These are phyloP conservation scores for Pisolithus albus DNA, from an alignment of 768 basidiomycete genomes.

Conservation along the genomic window DNA sequence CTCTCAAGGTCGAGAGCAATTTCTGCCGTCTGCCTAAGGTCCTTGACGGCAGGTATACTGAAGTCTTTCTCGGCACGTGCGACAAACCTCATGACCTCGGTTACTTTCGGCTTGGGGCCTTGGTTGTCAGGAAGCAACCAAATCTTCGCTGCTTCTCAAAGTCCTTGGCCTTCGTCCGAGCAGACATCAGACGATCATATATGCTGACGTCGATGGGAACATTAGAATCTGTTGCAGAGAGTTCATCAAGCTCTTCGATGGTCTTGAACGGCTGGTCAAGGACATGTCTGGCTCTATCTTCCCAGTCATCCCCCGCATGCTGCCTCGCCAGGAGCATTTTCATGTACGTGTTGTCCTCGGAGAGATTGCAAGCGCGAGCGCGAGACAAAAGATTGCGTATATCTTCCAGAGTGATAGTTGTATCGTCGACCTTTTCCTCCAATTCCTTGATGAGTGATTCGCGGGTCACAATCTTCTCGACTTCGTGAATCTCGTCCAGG, in stretches of 20 bases:
- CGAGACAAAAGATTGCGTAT: conserved; percentile 67
- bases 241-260: conserved; percentile 69
- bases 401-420: conserved; percentile 62
- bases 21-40: conserved; percentile 63
- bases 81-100: conserved; percentile 64
- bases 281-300: conserved; percentile 56
- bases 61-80: conserved; percentile 72
- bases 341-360: conserved; percentile 58
- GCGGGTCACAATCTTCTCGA: conserved; percentile 77
- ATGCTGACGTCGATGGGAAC: conserved; percentile 67
- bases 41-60: conserved; percentile 55
- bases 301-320: conserved; percentile 71
- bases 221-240: conserved; percentile 55
- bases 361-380: conserved; percentile 60
- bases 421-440: conserved; percentile 65
- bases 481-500: conserved; percentile 68
- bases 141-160: conserved; percentile 71
- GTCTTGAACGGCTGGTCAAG: conserved; percentile 67
- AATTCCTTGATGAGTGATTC: conserved; percentile 73
- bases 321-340: conserved; percentile 57
- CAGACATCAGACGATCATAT: conserved; percentile 56
- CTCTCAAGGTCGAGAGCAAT: conserved; percentile 74
- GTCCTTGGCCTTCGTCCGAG: conserved; percentile 66
- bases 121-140: conserved; percentile 59
- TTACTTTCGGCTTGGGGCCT: conserved; percentile 52